A percentile compares a stretch with the other conserved stretches of the same genome.
These are phyloP conservation scores for Rhododendron griersonianum DNA, from an alignment of 148 eudicot genomes.

Conservation along the genomic window DNA sequence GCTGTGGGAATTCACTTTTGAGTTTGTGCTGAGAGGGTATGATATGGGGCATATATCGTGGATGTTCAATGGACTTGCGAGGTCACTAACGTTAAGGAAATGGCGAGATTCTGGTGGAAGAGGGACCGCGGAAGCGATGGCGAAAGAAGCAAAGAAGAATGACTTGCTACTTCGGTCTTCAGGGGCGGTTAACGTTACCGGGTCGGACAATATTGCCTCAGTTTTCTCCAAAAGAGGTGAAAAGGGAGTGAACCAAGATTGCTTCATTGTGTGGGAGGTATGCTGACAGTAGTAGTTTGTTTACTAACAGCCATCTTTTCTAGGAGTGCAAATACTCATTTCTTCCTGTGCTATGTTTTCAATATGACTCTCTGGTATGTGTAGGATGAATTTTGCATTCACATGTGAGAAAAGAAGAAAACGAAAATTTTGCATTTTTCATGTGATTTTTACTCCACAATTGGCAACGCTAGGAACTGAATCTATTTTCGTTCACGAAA, in stretches of 20 bases:
- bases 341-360: not conserved
- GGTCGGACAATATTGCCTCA: slow-evolving; percentile 73
- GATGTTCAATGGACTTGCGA: slow-evolving; percentile 77
- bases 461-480: not conserved
- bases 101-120: slow-evolving; percentile 48
- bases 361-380: not conserved
- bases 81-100: slow-evolving; percentile 50
- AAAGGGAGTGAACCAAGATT: slow-evolving; percentile 94
- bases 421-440: not conserved
- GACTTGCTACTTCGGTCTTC: slow-evolving; percentile 68
- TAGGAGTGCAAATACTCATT: not conserved
- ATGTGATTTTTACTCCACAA: not conserved
- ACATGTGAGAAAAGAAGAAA: not conserved
- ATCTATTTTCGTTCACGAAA: not conserved
- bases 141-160: slow-evolving; percentile 74
- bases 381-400: not conserved
- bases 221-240: slow-evolving; percentile 71
- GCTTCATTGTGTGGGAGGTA: slow-evolving; percentile 99
- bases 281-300: not conserved
- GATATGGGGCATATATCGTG: slow-evolving; percentile 76
- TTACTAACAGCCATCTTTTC: not conserved
- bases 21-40: slow-evolving; percentile 19
- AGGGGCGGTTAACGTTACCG: slow-evolving; percentile 51
- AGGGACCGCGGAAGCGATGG: slow-evolving; percentile 62
- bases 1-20: slow-evolving; percentile 3